Evolutionary conservation across 2,329 filamentous ascomycete species (phyloP).

Genomic region (Colletotrichum melonis): DNA sequence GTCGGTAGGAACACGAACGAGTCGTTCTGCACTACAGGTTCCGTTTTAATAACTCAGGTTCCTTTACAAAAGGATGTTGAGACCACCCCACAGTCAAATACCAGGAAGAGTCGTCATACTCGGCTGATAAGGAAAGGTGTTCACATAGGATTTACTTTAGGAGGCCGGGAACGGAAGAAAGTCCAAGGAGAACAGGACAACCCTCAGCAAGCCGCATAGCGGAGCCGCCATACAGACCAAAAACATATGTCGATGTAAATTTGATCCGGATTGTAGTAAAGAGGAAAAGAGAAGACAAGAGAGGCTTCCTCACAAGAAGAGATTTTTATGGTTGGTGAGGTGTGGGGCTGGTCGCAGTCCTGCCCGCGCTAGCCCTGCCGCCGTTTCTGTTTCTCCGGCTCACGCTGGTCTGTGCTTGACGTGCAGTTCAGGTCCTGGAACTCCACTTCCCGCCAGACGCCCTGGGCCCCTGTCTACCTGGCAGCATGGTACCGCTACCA

Average conservation of each 20-base stretch:
- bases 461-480: background rate
- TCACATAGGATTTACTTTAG: slow-evolving; percentile 55
- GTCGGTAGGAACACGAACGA: background rate
- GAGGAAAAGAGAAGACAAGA: slow-evolving; percentile 43
- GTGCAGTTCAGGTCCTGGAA: background rate
- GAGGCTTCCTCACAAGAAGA: slow-evolving; percentile 15
- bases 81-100: slow-evolving; percentile 65
- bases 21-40: too few relatives aligned
- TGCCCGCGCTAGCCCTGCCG: slow-evolving; percentile 13
- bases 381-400: slow-evolving; percentile 27
- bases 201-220: slow-evolving; percentile 67
- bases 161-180: slow-evolving; percentile 68
- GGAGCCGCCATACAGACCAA: slow-evolving; percentile 61
- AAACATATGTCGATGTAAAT: slow-evolving; percentile 64
- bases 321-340: slow-evolving; percentile 30
- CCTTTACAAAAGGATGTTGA: slow-evolving; percentile 47
- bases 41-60: background rate
- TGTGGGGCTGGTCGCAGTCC: slow-evolving; percentile 16
- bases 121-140: slow-evolving; percentile 60
- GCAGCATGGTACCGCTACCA: slow-evolving; percentile 17
- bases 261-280: slow-evolving; percentile 56
- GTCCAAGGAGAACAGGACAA: slow-evolving; percentile 58
- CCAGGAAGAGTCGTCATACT: slow-evolving; percentile 51
- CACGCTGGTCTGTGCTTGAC: slow-evolving; percentile 16
- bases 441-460: background rate